Conservation (phyloP, 2,329 filamentous ascomycete genomes). For the Diaporthe ilicicola region DNA sequence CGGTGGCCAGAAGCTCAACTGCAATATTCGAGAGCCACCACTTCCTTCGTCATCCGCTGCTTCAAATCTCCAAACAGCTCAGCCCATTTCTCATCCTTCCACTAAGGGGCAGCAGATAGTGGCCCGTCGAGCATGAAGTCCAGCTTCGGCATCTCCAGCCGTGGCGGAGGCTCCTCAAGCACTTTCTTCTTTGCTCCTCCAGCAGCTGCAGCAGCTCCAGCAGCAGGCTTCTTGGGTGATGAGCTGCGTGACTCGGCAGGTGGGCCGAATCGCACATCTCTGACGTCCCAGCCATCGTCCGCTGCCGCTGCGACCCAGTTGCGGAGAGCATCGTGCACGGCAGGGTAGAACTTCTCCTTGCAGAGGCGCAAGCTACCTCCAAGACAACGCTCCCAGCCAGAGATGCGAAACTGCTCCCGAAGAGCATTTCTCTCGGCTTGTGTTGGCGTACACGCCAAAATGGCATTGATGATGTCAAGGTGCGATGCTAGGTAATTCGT, state of each 20-base stretch:
- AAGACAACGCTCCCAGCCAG: slow-evolving; percentile 91
- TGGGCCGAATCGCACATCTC: slow-evolving; percentile 80
- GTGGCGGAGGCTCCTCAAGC: slow-evolving; percentile 62
- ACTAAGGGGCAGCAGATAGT: slow-evolving; percentile 33
- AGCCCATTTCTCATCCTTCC: slow-evolving; percentile 40
- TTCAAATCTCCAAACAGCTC: slow-evolving; percentile 38
- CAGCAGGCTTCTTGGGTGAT: slow-evolving; percentile 52
- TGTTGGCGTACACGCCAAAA: slow-evolving; percentile 82
- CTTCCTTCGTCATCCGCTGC: background rate
- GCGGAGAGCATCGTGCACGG: slow-evolving; percentile 86
- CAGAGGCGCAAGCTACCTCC: slow-evolving; percentile 85
- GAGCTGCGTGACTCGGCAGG: slow-evolving; percentile 52
- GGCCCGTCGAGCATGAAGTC: slow-evolving; percentile 54
- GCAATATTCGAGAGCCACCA: background rate
- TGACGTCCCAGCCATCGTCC: slow-evolving; percentile 89
- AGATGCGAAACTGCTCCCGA: slow-evolving; percentile 80
- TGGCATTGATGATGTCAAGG: slow-evolving; percentile 89
- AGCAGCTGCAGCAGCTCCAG: slow-evolving; percentile 43
- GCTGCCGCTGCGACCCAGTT: slow-evolving; percentile 89
- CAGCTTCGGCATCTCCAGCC: slow-evolving; percentile 67
- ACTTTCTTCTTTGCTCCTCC: slow-evolving; percentile 54
- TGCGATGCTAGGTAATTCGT: slow-evolving; percentile 96
- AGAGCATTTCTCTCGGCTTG: slow-evolving; percentile 76
- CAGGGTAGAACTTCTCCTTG: slow-evolving; percentile 97
- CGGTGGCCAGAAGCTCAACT: background rate